phyloP scores from a whole-genome alignment of 1,284 basidiomycete species.

The Calocybe gambosa region DNA sequence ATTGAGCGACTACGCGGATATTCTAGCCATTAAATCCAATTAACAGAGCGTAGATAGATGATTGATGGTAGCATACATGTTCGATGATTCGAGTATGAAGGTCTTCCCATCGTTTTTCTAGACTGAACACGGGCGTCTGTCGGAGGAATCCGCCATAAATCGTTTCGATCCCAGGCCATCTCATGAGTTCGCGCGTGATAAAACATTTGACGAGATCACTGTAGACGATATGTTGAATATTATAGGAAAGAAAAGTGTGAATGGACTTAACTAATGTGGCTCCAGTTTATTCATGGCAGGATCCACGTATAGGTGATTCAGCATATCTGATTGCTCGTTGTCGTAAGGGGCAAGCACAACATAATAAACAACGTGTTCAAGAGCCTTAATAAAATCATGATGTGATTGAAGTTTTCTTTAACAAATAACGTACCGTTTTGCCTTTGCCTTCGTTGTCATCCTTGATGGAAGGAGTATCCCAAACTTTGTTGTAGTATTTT shows the following conservation, averaged over 20 bases:
- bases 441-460: slow-evolving; percentile 71
- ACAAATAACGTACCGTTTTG: slow-evolving; percentile 49
- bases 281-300: slow-evolving; percentile 76
- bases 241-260: slow-evolving; percentile 6
- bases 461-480: slow-evolving; percentile 92
- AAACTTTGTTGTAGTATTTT: slow-evolving; percentile 93
- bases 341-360: slow-evolving; percentile 89
- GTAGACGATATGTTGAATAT: neutral
- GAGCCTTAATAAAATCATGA: slow-evolving; percentile 46
- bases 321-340: slow-evolving; percentile 97
- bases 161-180: slow-evolving; percentile 94
- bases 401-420: slow-evolving; percentile 3
- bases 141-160: slow-evolving; percentile 85
- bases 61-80: slow-evolving; percentile 62
- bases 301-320: slow-evolving; percentile 82
- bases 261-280: slow-evolving; percentile 70
- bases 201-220: slow-evolving; percentile 97
- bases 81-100: slow-evolving; percentile 95
- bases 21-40: slow-evolving; percentile 54
- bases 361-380: slow-evolving; percentile 94
- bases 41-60: neutral
- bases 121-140: slow-evolving; percentile 76
- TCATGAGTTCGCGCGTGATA: slow-evolving; percentile 91
- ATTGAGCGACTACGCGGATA: slow-evolving; percentile 89
- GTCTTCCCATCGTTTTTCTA: slow-evolving; percentile 87